Percentiles rank a stretch among this genome's conserved stretches.
phyloP scores from a whole-genome alignment of 331 rosid species.

The Malus hybrid region DNA sequence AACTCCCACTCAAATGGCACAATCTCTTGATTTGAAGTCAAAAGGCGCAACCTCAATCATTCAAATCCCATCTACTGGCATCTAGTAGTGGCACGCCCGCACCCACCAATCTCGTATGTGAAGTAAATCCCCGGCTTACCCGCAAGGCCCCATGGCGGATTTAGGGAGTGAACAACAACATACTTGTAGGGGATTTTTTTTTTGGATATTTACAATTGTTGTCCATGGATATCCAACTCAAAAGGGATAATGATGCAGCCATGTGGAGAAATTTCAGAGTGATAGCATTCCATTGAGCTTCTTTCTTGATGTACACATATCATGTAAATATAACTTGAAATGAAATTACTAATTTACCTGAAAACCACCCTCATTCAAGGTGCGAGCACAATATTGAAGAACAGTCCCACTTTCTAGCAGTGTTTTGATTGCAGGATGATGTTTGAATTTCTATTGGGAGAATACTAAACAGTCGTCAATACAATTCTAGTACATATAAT shows the following conservation, averaged over 20 bases:
- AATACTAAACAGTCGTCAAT: too few species aligned
- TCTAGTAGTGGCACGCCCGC: too few species aligned
- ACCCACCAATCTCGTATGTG: too few species aligned
- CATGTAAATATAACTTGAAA: neutral
- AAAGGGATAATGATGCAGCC: conserved; percentile 2
- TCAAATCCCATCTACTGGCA: too few species aligned
- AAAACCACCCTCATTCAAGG: conserved; percentile 92
- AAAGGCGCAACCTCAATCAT: too few species aligned
- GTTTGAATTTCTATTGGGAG: conserved; percentile 63
- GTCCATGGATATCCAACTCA: neutral
- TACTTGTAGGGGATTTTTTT: neutral
- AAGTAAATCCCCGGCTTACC: too few species aligned
- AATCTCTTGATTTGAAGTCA: too few species aligned
- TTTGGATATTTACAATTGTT: neutral
- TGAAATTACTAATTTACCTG: conserved; percentile 46
- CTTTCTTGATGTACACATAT: conserved; percentile 2
- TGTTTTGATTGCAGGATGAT: conserved; percentile 77
- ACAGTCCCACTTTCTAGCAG: conserved; percentile 80
- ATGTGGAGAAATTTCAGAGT: conserved; percentile 1
- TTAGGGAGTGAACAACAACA: too few species aligned
- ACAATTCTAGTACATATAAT: too few species aligned
- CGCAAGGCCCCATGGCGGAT: too few species aligned
- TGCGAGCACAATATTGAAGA: conserved; percentile 93
- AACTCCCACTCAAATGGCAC: too few species aligned
- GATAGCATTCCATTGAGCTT: neutral